These are phyloP conservation scores for Pulveroboletus sp. DNA, from an alignment of 768 basidiomycete genomes.

Conservation along the genomic window DNA sequence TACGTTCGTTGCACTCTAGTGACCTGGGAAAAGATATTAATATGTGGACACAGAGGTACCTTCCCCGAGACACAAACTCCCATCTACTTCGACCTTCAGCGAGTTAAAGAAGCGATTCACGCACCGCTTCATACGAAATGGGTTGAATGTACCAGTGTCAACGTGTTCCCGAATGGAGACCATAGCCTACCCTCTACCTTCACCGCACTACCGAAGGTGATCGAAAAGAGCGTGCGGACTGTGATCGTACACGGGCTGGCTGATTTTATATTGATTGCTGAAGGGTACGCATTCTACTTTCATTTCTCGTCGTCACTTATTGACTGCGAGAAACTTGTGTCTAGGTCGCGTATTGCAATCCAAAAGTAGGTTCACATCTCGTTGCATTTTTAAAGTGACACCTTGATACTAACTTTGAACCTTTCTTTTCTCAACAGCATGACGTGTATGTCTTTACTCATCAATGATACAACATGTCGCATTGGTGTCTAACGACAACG, in stretches of 20 bases:
- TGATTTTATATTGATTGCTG: constrained; percentile 71
- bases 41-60: constrained; percentile 43
- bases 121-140: constrained; percentile 61
- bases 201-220: constrained; percentile 68
- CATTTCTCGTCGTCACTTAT: constrained; percentile 4
- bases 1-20: constrained; percentile 29
- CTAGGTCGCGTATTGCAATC: constrained; percentile 55
- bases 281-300: constrained; percentile 48
- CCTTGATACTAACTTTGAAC: too few relatives aligned
- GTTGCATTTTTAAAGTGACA: not conserved
- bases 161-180: constrained; percentile 65
- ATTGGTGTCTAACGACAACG: constrained; percentile 17
- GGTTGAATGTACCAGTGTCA: constrained; percentile 56
- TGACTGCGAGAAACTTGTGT: not conserved
- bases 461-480: constrained; percentile 11
- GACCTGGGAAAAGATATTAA: not conserved
- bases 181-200: constrained; percentile 58
- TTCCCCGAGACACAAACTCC: constrained; percentile 56
- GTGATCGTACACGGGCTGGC: constrained; percentile 73
- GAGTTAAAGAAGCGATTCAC: constrained; percentile 67
- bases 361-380: constrained; percentile 49
- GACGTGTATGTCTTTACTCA: constrained; percentile 33
- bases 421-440: constrained; percentile 23
- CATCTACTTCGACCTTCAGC: constrained; percentile 64
- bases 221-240: constrained; percentile 63